Evolutionary conservation across 768 basidiomycete genomes (phyloP).

Genomic region (Termitomyces sp.): DNA sequence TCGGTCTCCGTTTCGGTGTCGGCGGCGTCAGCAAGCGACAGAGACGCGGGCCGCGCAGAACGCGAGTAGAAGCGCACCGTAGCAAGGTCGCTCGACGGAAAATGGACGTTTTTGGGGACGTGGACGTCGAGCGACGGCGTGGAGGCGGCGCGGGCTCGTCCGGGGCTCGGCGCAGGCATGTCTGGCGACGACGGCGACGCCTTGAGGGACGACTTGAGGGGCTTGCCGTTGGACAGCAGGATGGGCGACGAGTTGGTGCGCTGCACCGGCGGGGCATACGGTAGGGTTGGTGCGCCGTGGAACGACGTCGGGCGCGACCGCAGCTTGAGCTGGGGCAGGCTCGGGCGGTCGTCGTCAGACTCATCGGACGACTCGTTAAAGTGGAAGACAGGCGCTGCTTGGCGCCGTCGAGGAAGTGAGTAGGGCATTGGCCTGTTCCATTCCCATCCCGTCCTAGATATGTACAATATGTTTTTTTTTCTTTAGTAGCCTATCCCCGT

Average conservation of each 20-base stretch:
- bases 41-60: slow-evolving; percentile 61
- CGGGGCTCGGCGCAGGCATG: slow-evolving; percentile 26
- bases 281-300: background rate
- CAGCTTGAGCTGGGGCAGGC: slow-evolving; percentile 14
- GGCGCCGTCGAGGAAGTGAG: slow-evolving; percentile 17
- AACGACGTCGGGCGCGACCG: slow-evolving; percentile 17
- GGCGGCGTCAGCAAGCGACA: slow-evolving; percentile 26
- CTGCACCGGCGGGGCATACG: slow-evolving; percentile 24
- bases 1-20: slow-evolving; percentile 46
- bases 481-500: background rate
- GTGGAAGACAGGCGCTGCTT: slow-evolving; percentile 26
- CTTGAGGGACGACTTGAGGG: slow-evolving; percentile 85
- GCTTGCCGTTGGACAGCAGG: slow-evolving; percentile 70
- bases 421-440: slow-evolving; percentile 22
- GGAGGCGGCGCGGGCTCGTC: slow-evolving; percentile 50
- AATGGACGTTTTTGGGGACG: slow-evolving; percentile 57
- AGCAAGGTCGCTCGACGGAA: slow-evolving; percentile 62
- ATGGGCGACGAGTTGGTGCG: slow-evolving; percentile 36
- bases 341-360: slow-evolving; percentile 15
- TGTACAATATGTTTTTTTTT: background rate
- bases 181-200: slow-evolving; percentile 43
- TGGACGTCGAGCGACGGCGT: slow-evolving; percentile 13
- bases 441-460: background rate
- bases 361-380: slow-evolving; percentile 22
- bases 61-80: slow-evolving; percentile 59